A percentile compares a stretch with the other conserved stretches of the same genome.
Conservation (phyloP, 2,329 filamentous ascomycete species). For the Colletotrichum sidae region DNA sequence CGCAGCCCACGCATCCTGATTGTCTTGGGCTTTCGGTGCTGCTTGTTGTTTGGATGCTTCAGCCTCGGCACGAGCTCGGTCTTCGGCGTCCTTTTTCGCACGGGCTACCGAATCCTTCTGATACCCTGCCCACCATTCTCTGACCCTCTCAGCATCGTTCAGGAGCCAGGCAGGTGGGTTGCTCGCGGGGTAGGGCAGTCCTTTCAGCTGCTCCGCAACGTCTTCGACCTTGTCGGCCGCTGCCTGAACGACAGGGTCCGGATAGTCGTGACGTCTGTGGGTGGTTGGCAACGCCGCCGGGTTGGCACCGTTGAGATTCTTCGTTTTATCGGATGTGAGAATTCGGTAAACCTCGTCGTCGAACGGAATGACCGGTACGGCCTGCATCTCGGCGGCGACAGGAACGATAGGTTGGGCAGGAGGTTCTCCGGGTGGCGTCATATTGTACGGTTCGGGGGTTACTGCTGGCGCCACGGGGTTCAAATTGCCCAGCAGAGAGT, state of each 20-base stretch:
- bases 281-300: constrained; percentile 41
- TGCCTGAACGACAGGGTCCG: constrained; percentile 55
- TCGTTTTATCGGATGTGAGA: constrained; percentile 57
- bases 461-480: constrained; percentile 33
- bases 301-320: constrained; percentile 56
- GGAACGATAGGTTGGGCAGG: constrained; percentile 42
- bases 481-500: constrained; percentile 51
- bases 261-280: constrained; percentile 51
- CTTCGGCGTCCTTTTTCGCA: constrained; percentile 53
- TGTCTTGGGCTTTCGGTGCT: constrained; percentile 34
- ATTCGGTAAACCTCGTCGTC: constrained; percentile 56
- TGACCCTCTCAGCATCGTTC: constrained; percentile 57
- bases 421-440: constrained; percentile 35
- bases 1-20: constrained; percentile 44
- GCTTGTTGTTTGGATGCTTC: constrained; percentile 47
- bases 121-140: constrained; percentile 66
- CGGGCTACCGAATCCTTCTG: constrained; percentile 52
- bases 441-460: constrained; percentile 35
- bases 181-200: constrained; percentile 60
- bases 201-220: constrained; percentile 54
- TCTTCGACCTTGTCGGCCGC: constrained; percentile 57
- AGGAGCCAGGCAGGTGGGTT: constrained; percentile 66
- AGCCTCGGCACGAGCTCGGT: constrained; percentile 48
- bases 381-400: constrained; percentile 46
- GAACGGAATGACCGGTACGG: constrained; percentile 47